Conservation (phyloP, 2,329 filamentous ascomycete species). For the Emergomyces africanus region DNA sequence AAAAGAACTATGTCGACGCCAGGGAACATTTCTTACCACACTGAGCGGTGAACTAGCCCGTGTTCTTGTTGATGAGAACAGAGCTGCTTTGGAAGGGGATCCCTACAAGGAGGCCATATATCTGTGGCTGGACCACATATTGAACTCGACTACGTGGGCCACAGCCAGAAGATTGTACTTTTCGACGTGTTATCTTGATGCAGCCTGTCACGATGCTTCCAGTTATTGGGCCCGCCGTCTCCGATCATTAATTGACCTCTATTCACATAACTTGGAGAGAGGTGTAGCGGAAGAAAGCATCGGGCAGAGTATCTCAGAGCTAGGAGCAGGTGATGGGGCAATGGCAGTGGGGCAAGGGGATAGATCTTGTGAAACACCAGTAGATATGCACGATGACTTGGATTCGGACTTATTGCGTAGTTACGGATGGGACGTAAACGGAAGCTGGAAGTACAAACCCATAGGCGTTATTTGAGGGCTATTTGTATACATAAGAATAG, state of each 20-base stretch:
- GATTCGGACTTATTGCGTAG: conserved; percentile 4
- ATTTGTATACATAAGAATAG: neutral
- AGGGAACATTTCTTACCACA: conserved; percentile 24
- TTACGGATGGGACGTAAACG: conserved; percentile 9
- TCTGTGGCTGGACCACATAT: conserved; percentile 39
- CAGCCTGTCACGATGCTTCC: conserved; percentile 17
- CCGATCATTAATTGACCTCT: neutral
- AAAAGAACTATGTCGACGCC: conserved; percentile 22
- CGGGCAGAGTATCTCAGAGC: neutral
- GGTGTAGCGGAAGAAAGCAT: neutral
- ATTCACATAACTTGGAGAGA: neutral
- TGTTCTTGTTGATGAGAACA: conserved; percentile 18
- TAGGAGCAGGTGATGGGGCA: neutral
- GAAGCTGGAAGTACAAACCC: conserved; percentile 21
- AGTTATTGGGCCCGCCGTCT: conserved; percentile 5
- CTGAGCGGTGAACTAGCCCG: conserved; percentile 29
- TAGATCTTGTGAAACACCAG: neutral
- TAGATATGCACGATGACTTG: conserved; percentile 1
- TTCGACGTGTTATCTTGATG: conserved; percentile 21
- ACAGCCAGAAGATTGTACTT: conserved; percentile 16
- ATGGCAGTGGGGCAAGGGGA: neutral
- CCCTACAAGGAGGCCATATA: conserved; percentile 31
- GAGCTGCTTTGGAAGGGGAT: conserved; percentile 15
- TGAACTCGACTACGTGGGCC: conserved; percentile 28
- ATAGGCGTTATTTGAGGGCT: conserved; percentile 15